phyloP scores from a whole-genome alignment of 2,329 filamentous ascomycete species.

The Pseudocercospora fijiensis region DNA sequence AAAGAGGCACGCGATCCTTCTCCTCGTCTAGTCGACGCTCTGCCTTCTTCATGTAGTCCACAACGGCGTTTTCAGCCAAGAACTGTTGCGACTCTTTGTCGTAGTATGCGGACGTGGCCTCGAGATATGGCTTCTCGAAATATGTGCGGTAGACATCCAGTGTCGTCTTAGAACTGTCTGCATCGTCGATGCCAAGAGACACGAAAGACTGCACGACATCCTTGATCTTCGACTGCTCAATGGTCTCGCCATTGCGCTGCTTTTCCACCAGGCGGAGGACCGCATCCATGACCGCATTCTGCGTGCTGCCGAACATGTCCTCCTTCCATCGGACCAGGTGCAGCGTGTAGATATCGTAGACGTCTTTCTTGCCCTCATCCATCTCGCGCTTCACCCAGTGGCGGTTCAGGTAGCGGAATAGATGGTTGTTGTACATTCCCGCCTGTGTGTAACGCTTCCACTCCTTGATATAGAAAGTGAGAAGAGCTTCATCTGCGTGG shows the following conservation, averaged over 20 bases:
- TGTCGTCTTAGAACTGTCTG: slow-evolving; percentile 88
- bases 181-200: slow-evolving; percentile 88
- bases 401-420: slow-evolving; percentile 93
- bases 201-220: slow-evolving; percentile 94
- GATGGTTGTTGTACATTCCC: slow-evolving; percentile 94
- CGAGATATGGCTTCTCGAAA: slow-evolving; percentile 90
- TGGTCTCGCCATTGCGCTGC: slow-evolving; percentile 95
- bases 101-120: slow-evolving; percentile 82
- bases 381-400: slow-evolving; percentile 99
- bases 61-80: slow-evolving; percentile 92
- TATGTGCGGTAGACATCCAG: slow-evolving; percentile 90
- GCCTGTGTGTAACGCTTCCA: slow-evolving; percentile 95
- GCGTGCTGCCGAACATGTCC: slow-evolving; percentile 81
- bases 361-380: slow-evolving; percentile 96
- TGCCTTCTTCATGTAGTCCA: slow-evolving; percentile 99
- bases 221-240: slow-evolving; percentile 96
- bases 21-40: slow-evolving; percentile 86
- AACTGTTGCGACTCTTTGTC: slow-evolving; percentile 90
- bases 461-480: slow-evolving; percentile 92
- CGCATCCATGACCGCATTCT: slow-evolving; percentile 87
- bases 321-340: slow-evolving; percentile 94
- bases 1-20: slow-evolving; percentile 88
- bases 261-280: slow-evolving; percentile 95
- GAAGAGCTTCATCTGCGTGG: slow-evolving; percentile 84
- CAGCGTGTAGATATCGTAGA: slow-evolving; percentile 96